Evolutionary conservation across 768 basidiomycete species (phyloP).

Genomic region (Boletus rufocinnamomeus): DNA sequence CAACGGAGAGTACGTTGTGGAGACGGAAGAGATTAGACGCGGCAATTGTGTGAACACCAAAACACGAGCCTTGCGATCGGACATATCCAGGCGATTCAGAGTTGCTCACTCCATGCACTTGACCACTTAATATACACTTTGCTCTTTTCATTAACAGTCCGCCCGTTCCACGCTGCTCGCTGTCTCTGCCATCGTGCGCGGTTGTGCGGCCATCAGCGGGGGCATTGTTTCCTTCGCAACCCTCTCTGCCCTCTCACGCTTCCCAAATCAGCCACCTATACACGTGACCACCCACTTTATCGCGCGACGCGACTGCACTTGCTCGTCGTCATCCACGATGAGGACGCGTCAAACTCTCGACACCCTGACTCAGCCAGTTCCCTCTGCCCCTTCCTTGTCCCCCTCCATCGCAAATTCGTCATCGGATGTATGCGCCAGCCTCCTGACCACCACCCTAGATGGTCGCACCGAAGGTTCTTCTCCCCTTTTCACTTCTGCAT

Average conservation of each 20-base stretch:
- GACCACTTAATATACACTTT: slow-evolving; percentile 2
- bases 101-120: slow-evolving; percentile 1
- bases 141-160: slow-evolving; percentile 8
- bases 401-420: slow-evolving; percentile 9
- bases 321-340: slow-evolving; percentile 21
- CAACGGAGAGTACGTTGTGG: slow-evolving; percentile 16
- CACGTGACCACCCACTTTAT: slow-evolving; percentile 17
- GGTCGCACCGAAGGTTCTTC: slow-evolving; percentile 65
- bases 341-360: slow-evolving; percentile 20
- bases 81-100: slow-evolving; percentile 2
- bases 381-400: slow-evolving; percentile 27
- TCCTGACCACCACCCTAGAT: slow-evolving; percentile 57
- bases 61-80: not conserved
- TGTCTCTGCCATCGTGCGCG: slow-evolving; percentile 11
- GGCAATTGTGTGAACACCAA: slow-evolving; percentile 15
- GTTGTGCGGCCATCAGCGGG: slow-evolving; percentile 8
- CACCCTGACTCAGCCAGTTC: slow-evolving; percentile 32
- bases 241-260: not conserved
- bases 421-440: slow-evolving; percentile 66
- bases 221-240: slow-evolving; percentile 17
- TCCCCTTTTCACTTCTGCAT: not conserved
- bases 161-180: slow-evolving; percentile 7
- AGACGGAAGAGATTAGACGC: slow-evolving; percentile 22
- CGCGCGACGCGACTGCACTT: slow-evolving; percentile 10
- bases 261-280: not conserved